Conservation (phyloP, 331 rosid species). For the Quercus lobata region DNA sequence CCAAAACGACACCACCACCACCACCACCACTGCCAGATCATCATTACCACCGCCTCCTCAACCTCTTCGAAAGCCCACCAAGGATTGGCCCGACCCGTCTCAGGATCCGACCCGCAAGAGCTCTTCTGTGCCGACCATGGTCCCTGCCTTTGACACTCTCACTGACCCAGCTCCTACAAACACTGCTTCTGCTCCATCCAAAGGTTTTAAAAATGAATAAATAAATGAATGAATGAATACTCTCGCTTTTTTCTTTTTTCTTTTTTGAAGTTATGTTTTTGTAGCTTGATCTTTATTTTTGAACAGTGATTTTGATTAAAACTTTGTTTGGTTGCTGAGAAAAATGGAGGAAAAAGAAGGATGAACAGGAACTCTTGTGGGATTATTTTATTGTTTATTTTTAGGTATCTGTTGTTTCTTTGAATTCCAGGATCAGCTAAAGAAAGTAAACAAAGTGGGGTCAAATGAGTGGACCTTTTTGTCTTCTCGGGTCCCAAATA, state of each 20-base stretch:
- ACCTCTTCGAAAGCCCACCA: neutral
- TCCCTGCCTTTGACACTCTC: slow-evolving; percentile 43
- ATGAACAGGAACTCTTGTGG: neutral
- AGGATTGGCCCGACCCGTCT: slow-evolving; percentile 20
- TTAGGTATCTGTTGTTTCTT: neutral
- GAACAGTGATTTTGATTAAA: neutral
- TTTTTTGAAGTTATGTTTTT: neutral
- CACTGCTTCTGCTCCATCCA: slow-evolving; percentile 25
- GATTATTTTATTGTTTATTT: neutral
- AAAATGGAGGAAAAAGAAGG: neutral
- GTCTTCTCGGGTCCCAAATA: slow-evolving; percentile 18
- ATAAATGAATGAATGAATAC: no score
- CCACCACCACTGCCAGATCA: slow-evolving; percentile 4
- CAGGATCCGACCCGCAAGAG: slow-evolving; percentile 28
- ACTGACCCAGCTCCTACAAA: slow-evolving; percentile 31
- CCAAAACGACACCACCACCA: slow-evolving; percentile 4
- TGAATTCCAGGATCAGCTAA: neutral
- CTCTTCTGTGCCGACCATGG: slow-evolving; percentile 32
- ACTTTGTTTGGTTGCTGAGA: slow-evolving; percentile 9
- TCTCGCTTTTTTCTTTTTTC: neutral
- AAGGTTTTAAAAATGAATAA: slow-evolving; percentile 12
- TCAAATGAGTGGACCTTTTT: slow-evolving; percentile 25
- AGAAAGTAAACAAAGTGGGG: slow-evolving; percentile 12
- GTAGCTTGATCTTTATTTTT: neutral
- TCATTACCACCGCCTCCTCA: neutral